Percentiles rank a stretch among this genome's conserved stretches.
phyloP scores from a whole-genome alignment of 768 basidiomycete species.

The Auriscalpium microsporum region DNA sequence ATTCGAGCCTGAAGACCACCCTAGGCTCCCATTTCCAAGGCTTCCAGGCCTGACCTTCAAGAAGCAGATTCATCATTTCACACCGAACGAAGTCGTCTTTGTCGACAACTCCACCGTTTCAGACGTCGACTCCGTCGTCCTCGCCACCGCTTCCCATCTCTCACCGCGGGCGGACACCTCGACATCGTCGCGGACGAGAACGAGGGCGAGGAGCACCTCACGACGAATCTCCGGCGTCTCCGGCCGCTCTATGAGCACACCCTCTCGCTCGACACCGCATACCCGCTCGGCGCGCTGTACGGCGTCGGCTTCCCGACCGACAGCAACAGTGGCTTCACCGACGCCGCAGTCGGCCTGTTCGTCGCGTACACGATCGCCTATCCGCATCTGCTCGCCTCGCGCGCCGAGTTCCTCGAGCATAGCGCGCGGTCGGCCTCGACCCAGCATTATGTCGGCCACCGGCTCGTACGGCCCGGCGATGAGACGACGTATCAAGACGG shows the following conservation, averaged over 20 bases:
- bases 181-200: not conserved
- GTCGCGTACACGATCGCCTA: constrained; percentile 37
- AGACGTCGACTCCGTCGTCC: constrained; percentile 40
- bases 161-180: constrained; percentile 10
- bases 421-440: constrained; percentile 35
- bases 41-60: constrained; percentile 16
- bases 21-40: not conserved
- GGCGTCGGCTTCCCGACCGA: constrained; percentile 45
- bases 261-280: constrained; percentile 25
- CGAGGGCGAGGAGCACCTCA: constrained; percentile 23
- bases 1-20: constrained; percentile 20
- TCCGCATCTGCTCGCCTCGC: constrained; percentile 32
- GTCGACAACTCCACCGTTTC: constrained; percentile 32
- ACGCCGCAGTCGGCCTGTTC: constrained; percentile 43
- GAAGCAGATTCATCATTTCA: constrained; percentile 43
- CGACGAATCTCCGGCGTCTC: constrained; percentile 44
- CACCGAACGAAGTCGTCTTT: constrained; percentile 35
- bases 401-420: constrained; percentile 27
- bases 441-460: constrained; percentile 42
- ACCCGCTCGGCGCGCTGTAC: constrained; percentile 41
- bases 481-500: constrained; percentile 26
- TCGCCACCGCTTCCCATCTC: constrained; percentile 49
- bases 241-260: constrained; percentile 48
- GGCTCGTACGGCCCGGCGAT: constrained; percentile 25
- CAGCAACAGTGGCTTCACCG: constrained; percentile 39